These are phyloP conservation scores for Pelargonium fulgidum DNA, from an alignment of 441 rosid genomes.

Conservation along the genomic window DNA sequence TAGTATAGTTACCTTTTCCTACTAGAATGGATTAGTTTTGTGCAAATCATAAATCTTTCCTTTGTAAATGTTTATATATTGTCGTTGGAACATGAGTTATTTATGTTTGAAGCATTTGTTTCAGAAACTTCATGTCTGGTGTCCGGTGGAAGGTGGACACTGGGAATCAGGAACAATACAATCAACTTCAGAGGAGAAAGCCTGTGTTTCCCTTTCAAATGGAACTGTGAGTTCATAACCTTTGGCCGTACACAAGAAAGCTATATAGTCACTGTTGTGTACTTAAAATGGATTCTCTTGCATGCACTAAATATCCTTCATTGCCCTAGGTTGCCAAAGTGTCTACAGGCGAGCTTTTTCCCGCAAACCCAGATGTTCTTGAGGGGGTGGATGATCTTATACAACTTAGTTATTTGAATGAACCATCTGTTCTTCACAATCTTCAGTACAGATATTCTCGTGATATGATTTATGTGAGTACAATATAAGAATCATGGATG, in stretches of 20 bases:
- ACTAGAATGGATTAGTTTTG: not conserved
- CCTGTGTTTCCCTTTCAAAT: conserved; percentile 50
- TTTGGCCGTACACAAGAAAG: conserved; percentile 9
- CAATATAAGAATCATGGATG: conserved; percentile 2
- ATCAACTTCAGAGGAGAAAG: conserved; percentile 65
- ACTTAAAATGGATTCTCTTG: conserved; percentile 20
- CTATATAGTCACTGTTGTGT: conserved; percentile 11
- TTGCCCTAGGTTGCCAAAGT: conserved; percentile 62
- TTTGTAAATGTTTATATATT: not conserved
- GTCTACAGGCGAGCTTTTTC: conserved; percentile 62
- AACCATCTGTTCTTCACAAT: conserved; percentile 89
- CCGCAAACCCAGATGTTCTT: conserved; percentile 87
- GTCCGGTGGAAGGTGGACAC: conserved; percentile 45
- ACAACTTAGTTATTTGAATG: conserved; percentile 94
- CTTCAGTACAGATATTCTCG: conserved; percentile 58
- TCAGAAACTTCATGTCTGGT: conserved; percentile 87
- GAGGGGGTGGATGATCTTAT: conserved; percentile 87
- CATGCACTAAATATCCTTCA: conserved; percentile 23
- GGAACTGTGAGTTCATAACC: conserved; percentile 53
- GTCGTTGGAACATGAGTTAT: conserved; percentile 4
- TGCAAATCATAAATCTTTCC: not conserved
- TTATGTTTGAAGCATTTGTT: conserved; percentile 18
- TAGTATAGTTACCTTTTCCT: not conserved
- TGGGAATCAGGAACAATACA: conserved; percentile 81
- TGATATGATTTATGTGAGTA: conserved; percentile 82